phyloP scores from a whole-genome alignment of 768 basidiomycete species.

The Lactifluus echinatus region DNA sequence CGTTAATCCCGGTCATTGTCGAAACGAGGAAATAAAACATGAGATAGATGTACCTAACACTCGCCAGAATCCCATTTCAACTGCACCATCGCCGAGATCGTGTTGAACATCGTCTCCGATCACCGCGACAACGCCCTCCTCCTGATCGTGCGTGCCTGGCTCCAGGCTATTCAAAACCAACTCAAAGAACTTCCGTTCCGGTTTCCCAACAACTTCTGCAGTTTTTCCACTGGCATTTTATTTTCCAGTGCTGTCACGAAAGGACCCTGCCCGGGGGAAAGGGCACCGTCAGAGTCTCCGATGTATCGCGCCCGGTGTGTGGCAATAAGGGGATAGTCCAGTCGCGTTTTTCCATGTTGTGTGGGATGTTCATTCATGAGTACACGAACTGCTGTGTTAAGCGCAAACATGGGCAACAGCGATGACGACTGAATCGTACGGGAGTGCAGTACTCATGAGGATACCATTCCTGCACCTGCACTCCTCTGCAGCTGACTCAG shows the following conservation, averaged over 20 bases:
- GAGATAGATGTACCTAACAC: constrained; percentile 43
- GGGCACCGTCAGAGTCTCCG: constrained; percentile 33
- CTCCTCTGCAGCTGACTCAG: constrained; percentile 24
- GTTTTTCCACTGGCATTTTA: constrained; percentile 39
- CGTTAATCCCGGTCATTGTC: constrained; percentile 5
- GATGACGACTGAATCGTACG: constrained; percentile 54
- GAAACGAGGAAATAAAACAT: background rate
- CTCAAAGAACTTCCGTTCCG: constrained; percentile 49
- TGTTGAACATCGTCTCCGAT: constrained; percentile 61
- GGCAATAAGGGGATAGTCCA: constrained; percentile 39
- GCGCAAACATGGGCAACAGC: constrained; percentile 43
- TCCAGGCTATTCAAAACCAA: constrained; percentile 41
- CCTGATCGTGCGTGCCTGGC: constrained; percentile 18
- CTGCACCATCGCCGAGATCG: constrained; percentile 56
- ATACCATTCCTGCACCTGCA: constrained; percentile 23
- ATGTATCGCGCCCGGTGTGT: constrained; percentile 52
- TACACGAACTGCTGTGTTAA: constrained; percentile 62
- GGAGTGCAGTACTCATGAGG: constrained; percentile 16
- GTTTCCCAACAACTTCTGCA: constrained; percentile 58
- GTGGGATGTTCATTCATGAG: constrained; percentile 30
- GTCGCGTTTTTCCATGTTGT: background rate
- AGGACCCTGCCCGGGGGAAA: constrained; percentile 63
- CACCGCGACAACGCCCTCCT: constrained; percentile 36
- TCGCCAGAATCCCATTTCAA: constrained; percentile 51
- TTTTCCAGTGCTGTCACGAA: constrained; percentile 57